Percentiles rank a stretch among this genome's conserved stretches.
phyloP scores from a whole-genome alignment of 352 stramenopile genomes.

The Globisporangium ultimum region DNA sequence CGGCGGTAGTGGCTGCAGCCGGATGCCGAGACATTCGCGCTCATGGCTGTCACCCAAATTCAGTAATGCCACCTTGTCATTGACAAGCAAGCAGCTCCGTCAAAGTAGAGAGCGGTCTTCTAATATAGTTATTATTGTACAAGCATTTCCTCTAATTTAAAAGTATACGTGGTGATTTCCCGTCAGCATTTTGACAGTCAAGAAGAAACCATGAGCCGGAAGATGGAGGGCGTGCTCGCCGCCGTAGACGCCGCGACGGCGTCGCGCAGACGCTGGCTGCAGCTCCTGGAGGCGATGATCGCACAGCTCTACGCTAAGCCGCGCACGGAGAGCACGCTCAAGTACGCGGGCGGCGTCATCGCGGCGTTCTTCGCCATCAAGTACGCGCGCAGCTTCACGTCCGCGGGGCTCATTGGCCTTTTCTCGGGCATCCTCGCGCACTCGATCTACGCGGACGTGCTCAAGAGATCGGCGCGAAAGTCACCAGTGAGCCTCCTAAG shows the following conservation, averaged over 20 bases:
- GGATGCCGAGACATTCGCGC: not conserved
- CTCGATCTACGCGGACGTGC: constrained; percentile 68
- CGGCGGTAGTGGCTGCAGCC: constrained; percentile 61
- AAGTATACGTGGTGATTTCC: not conserved
- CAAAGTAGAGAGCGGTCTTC: not conserved
- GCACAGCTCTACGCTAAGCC: constrained; percentile 25
- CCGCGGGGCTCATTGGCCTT: constrained; percentile 53
- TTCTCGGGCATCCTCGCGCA: constrained; percentile 66
- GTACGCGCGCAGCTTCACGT: constrained; percentile 58
- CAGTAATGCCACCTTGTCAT: not conserved
- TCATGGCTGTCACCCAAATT: not conserved
- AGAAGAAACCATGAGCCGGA: not conserved
- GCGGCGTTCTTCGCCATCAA: constrained; percentile 56
- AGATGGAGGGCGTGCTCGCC: constrained; percentile 12
- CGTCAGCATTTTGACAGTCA: not conserved
- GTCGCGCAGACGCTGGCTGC: constrained; percentile 20
- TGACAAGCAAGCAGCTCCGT: not conserved
- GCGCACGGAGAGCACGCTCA: constrained; percentile 49
- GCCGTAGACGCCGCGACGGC: constrained; percentile 14
- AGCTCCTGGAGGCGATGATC: constrained; percentile 16
- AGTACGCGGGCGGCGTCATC: constrained; percentile 53
- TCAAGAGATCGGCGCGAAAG: constrained; percentile 28
- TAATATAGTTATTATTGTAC: not conserved
- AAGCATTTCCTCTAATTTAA: not conserved
- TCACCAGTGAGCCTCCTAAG: not conserved